A percentile compares a stretch with the other conserved stretches of the same genome.
Evolutionary conservation across 495 filamentous ascomycete genomes (phyloP).

Genomic region (Pyrenula aspistea): DNA sequence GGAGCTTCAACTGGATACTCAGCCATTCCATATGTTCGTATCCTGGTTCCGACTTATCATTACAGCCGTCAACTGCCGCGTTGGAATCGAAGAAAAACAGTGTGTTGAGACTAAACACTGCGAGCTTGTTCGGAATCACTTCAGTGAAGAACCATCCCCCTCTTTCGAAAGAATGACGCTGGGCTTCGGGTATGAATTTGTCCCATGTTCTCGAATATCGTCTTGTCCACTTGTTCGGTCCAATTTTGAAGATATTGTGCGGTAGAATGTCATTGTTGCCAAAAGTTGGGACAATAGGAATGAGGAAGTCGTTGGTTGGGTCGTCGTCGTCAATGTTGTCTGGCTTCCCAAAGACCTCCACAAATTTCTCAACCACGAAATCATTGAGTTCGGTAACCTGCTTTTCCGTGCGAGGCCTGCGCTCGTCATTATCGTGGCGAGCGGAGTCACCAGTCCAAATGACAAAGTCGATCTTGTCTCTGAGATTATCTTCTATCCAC

Average conservation of each 20-base stretch:
- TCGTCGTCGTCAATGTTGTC: conserved; percentile 29
- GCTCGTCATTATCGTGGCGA: conserved; percentile 86
- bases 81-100: conserved; percentile 94
- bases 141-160: conserved; percentile 93
- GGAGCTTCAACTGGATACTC: conserved; percentile 73
- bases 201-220: conserved; percentile 64
- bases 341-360: conserved; percentile 52
- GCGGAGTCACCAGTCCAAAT: conserved; percentile 97
- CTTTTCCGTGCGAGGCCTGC: conserved; percentile 56
- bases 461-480: conserved; percentile 82
- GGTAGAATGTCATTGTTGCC: conserved; percentile 98
- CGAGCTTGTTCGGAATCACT: conserved; percentile 75
- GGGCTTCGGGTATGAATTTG: conserved; percentile 81
- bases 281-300: conserved; percentile 81
- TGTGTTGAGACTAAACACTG: conserved; percentile 92
- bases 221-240: conserved; percentile 76
- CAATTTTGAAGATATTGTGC: conserved; percentile 81
- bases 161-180: conserved; percentile 80
- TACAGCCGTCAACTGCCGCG: conserved; percentile 82
- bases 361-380: conserved; percentile 63
- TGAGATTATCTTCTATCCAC: conserved; percentile 81
- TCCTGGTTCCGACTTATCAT: conserved; percentile 62
- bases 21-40: conserved; percentile 96
- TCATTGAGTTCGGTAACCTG: conserved; percentile 70
- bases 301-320: conserved; percentile 43